Conservation (phyloP, 257 asterid species). For the Nemophila menziesii region DNA sequence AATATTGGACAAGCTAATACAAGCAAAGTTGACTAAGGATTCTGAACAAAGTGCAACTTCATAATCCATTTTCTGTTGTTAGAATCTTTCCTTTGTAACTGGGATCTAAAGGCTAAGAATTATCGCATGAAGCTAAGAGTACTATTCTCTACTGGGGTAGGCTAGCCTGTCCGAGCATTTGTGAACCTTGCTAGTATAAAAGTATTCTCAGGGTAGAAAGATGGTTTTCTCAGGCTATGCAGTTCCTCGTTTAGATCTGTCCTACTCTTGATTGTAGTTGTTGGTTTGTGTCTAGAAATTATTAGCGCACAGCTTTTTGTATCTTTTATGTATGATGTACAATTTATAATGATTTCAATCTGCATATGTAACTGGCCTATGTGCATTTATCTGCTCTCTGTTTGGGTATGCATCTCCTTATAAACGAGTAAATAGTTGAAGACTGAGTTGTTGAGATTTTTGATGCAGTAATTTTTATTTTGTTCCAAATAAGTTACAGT, state of each 20-base stretch:
- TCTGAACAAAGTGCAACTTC: conserved; percentile 20
- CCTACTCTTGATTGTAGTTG: not conserved
- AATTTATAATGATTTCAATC: not conserved
- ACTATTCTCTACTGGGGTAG: not conserved
- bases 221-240: not conserved
- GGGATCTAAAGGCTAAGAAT: not conserved
- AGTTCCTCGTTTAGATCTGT: not conserved
- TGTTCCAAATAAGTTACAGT: no score
- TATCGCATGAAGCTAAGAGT: not conserved
- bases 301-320: not conserved
- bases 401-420: no score
- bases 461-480: no score
- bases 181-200: not conserved
- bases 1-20: conserved; percentile 76
- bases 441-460: no score
- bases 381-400: not conserved
- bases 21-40: conserved; percentile 60
- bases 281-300: not conserved
- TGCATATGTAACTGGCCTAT: not conserved
- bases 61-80: not conserved
- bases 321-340: not conserved
- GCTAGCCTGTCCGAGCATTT: not conserved
- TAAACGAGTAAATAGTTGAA: no score
- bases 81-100: not conserved
- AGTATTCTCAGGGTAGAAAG: not conserved